Percentiles rank a stretch among this genome's conserved stretches.
These are phyloP conservation scores for Lepiota brunneoincarnata DNA, from an alignment of 768 basidiomycete genomes.

Conservation along the genomic window DNA sequence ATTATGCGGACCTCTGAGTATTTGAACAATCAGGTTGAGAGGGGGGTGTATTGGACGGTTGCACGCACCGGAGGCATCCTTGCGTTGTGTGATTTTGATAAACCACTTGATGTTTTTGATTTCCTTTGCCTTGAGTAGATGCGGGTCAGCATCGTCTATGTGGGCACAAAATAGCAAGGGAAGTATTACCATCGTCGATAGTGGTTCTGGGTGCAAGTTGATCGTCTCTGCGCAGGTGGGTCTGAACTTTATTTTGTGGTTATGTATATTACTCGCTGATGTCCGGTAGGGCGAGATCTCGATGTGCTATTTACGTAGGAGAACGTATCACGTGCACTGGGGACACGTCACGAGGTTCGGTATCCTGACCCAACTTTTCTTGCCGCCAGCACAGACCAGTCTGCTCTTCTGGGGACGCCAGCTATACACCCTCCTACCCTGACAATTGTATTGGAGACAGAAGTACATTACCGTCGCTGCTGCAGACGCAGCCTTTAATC, in stretches of 20 bases:
- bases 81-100: slow-evolving; percentile 94
- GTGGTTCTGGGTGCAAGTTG: slow-evolving; percentile 30
- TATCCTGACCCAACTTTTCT: neutral
- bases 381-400: neutral
- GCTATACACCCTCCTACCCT: no score
- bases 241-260: slow-evolving; percentile 34
- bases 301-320: slow-evolving; percentile 1
- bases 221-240: slow-evolving; percentile 19
- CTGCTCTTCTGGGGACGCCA: neutral
- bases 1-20: slow-evolving; percentile 93
- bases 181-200: slow-evolving; percentile 39
- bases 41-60: neutral
- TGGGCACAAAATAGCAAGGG: neutral
- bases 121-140: slow-evolving; percentile 79
- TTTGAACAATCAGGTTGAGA: slow-evolving; percentile 4
- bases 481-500: slow-evolving; percentile 8
- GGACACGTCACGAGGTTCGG: slow-evolving; percentile 9
- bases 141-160: slow-evolving; percentile 12
- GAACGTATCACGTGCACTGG: slow-evolving; percentile 6
- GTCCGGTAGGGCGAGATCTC: slow-evolving; percentile 15
- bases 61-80: slow-evolving; percentile 91
- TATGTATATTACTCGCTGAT: slow-evolving; percentile 24
- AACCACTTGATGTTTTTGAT: slow-evolving; percentile 98
- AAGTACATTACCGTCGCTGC: slow-evolving; percentile 7
- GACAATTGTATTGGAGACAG: slow-evolving; percentile 4